These are phyloP conservation scores for Lithocarpus polystachyus DNA, from an alignment of 306 rosid species.

Conservation along the genomic window DNA sequence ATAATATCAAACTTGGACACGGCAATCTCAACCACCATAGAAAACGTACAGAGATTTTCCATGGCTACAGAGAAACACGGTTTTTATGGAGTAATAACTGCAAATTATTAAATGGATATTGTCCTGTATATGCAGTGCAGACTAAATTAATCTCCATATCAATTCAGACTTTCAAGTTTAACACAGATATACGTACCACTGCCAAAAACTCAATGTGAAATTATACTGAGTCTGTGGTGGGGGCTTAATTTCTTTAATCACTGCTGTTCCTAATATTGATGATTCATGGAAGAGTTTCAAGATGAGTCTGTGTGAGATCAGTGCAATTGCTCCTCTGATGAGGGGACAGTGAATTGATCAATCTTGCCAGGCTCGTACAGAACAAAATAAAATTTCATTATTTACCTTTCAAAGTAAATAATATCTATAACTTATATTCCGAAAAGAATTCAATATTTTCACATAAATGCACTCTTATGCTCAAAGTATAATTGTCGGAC, in stretches of 20 bases:
- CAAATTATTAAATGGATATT: neutral
- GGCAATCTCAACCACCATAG: constrained; percentile 12
- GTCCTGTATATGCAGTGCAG: too few species aligned
- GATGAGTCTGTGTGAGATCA: neutral
- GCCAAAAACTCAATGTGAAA: neutral
- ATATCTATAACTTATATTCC: neutral
- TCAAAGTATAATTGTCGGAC: neutral
- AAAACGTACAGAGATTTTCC: neutral
- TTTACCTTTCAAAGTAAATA: too few species aligned
- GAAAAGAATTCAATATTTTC: neutral
- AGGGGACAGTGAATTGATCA: neutral
- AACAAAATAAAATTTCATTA: too few species aligned
- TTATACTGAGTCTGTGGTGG: neutral
- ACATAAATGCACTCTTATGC: neutral
- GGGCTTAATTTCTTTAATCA: neutral
- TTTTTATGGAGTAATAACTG: neutral
- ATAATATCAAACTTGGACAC: constrained; percentile 2
- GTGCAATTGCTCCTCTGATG: neutral
- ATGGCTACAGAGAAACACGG: neutral
- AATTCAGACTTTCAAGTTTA: neutral
- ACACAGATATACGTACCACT: neutral
- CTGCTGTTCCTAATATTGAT: neutral
- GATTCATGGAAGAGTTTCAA: neutral
- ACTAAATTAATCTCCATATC: too few species aligned
- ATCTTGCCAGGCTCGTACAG: too few species aligned